These are phyloP conservation scores for Globisporangium alternatum DNA, from an alignment of 352 stramenopile genomes.

Conservation along the genomic window DNA sequence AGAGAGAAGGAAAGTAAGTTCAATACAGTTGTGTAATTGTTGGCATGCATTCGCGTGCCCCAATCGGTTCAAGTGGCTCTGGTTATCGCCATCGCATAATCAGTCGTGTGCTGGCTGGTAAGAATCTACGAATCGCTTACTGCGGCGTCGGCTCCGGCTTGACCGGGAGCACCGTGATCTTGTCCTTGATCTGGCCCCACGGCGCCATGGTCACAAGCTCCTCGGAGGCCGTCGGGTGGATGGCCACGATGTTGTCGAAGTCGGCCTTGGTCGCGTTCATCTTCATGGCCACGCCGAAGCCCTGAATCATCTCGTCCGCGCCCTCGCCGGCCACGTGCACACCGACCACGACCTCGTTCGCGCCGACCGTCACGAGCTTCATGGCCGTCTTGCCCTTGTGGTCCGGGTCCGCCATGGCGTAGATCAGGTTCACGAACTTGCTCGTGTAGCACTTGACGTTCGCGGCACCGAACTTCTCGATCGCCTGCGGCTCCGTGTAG, in stretches of 20 bases:
- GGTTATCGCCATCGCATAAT: no score
- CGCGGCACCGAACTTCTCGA: conserved; percentile 90
- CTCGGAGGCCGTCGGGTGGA: conserved; percentile 96
- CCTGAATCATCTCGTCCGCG: conserved; percentile 97
- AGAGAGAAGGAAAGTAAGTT: no score
- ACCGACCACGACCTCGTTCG: conserved; percentile 92
- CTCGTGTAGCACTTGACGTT: conserved; percentile 95
- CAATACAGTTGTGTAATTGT: no score
- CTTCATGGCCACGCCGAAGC: conserved; percentile 97
- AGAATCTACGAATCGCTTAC: no score
- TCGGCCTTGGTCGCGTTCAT: conserved; percentile 97
- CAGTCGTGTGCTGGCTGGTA: no score
- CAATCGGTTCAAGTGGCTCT: no score
- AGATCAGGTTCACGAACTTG: conserved; percentile 95
- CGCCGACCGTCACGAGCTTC: conserved; percentile 90
- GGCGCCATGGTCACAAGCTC: conserved; percentile 94
- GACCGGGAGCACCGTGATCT: conserved; percentile 50
- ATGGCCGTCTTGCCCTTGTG: conserved; percentile 93
- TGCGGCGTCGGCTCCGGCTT: conserved; percentile 22
- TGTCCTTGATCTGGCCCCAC: conserved; percentile 83
- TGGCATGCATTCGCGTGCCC: no score
- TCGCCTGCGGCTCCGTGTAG: conserved; percentile 91
- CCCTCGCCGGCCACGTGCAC: conserved; percentile 94
- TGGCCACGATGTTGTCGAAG: conserved; percentile 94
- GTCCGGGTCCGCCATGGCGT: conserved; percentile 88